These are phyloP conservation scores for Pyrus hybrid DNA, from an alignment of 331 rosid genomes.

Conservation along the genomic window DNA sequence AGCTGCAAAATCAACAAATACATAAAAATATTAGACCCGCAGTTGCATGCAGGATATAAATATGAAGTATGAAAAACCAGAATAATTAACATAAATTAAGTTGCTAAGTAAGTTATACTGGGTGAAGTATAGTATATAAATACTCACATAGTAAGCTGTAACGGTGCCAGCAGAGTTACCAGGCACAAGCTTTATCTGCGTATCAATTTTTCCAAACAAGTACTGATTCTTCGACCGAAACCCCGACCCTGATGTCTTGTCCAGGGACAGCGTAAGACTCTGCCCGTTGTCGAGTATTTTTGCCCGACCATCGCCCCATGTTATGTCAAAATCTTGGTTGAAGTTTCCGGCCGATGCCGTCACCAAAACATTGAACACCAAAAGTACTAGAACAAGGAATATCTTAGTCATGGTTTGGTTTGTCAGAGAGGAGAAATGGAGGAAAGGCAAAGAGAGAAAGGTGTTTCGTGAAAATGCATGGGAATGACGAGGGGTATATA, in stretches of 20 bases:
- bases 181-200: conserved; percentile 52
- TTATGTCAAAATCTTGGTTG: conserved; percentile 37
- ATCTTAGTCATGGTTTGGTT: background rate
- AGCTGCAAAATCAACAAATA: conserved; percentile 25
- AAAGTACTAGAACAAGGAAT: background rate
- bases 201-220: conserved; percentile 52
- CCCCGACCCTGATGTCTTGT: conserved; percentile 54
- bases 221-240: conserved; percentile 39
- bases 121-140: background rate
- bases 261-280: conserved; percentile 44
- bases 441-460: background rate
- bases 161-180: conserved; percentile 67
- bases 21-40: background rate
- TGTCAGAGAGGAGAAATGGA: background rate
- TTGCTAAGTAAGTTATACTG: background rate
- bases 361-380: background rate
- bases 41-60: background rate
- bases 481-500: background rate
- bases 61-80: too few relatives aligned
- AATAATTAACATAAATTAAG: background rate
- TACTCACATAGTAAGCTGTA: conserved; percentile 54
- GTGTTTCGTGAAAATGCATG: background rate
- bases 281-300: conserved; percentile 33
- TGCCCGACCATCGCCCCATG: conserved; percentile 57
- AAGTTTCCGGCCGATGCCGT: conserved; percentile 23